Evolutionary conservation across 78 protist genomes (phyloP).

Genomic region (Dictyostelium firmibasis): DNA sequence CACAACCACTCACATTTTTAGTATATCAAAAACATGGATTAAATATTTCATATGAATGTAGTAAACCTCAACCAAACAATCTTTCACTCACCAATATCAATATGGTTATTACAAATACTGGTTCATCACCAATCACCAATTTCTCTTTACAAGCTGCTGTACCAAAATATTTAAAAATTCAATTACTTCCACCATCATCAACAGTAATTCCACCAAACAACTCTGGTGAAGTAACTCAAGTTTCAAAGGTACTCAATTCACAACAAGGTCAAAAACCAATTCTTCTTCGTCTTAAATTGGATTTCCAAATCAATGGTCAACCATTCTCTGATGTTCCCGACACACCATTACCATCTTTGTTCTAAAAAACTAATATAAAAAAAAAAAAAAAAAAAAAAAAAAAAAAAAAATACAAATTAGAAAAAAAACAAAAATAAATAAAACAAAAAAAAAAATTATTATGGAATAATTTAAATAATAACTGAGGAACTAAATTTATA

Average conservation of each 20-base stretch:
- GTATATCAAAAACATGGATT: conserved; percentile 79
- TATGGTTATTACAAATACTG: conserved; percentile 46
- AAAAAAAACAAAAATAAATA: background rate
- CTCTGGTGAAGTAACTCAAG: conserved; percentile 57
- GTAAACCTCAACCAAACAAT: conserved; percentile 43
- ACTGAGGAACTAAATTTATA: no score
- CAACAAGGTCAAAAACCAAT: conserved; percentile 81
- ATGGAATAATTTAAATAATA: no score
- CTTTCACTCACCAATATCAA: conserved; percentile 45
- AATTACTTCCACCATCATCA: conserved; percentile 66
- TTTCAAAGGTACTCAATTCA: conserved; percentile 39
- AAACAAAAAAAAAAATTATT: background rate
- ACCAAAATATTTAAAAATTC: conserved; percentile 82
- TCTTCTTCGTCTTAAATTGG: conserved; percentile 44
- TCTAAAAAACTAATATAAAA: conserved; percentile 7
- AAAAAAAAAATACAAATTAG: background rate
- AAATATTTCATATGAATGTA: conserved; percentile 27
- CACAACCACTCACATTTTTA: conserved; percentile 4
- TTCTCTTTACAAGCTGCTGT: conserved; percentile 88
- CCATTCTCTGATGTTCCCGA: conserved; percentile 35
- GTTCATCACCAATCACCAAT: conserved; percentile 61
- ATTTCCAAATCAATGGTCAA: conserved; percentile 37
- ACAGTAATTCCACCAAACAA: conserved; percentile 53
- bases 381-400: background rate
- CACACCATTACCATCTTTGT: conserved; percentile 73